Evolutionary conservation across 257 asterid genomes (phyloP), one percentile per base, ranked within the genome.

Genomic region (Dorcoceras hygrometricum): DNA sequence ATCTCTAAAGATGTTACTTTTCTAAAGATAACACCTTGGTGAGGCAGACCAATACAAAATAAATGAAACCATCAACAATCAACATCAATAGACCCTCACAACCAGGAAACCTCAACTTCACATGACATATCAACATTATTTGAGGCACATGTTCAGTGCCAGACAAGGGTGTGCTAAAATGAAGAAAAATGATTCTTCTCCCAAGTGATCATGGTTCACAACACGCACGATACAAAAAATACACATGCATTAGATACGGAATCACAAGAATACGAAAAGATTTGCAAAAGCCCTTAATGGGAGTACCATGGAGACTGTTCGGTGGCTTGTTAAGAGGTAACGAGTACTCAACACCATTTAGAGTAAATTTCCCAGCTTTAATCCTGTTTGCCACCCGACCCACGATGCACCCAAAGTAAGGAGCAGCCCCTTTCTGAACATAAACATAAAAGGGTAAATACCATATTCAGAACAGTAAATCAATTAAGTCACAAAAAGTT

Each of bases 331-430:
- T 94, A 63, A 90, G 25, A 10, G 99, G 91, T 86, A 94, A 63
- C n/a, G 89, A 59, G 73, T 87, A 68, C 39, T 86, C 84, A 61
- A 69, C 75, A 9, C 98, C 99, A 68, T 94, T 79, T 9, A 90
- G 84, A 32, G 79, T 67, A 67, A 94, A 94, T 71, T 89, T 88
- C 28, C 96, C 99, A 23, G 83, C 96, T 79, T 81, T 94, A 82
- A 90, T 89, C 84, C 98, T 82, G 70, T 94, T 94, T 29, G 99
- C 99, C 63, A 94, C 99, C 62, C 99, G 89, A 70, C 99, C 99
- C 55, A 94, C 99, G 57, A 94, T 90, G 82, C 98, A 89, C 18
- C 99, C 99, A 75, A 94, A 94, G 70, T 81, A 94, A 59, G 96
- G 96, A 6, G 96, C 84, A 65, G 76, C 90, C 29, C 96, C 98